Conservation (phyloP, 495 filamentous ascomycete genomes). For the Parathielavia hyrcaniae region DNA sequence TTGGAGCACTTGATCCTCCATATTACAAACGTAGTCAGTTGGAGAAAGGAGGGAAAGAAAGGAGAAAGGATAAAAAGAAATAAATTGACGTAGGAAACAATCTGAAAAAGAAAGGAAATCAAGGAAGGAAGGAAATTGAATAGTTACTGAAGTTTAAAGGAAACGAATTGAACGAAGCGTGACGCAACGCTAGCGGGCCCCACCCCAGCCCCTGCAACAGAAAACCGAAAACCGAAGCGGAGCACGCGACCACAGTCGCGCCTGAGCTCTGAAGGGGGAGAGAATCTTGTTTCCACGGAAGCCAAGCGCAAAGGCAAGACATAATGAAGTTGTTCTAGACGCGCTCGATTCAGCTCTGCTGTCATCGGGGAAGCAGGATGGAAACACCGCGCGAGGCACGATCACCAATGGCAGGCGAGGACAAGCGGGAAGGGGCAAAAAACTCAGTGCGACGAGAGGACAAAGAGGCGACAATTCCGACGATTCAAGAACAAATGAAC, state of each 20-base stretch:
- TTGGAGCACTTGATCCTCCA: no score
- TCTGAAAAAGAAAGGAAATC: no score
- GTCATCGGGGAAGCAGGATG: not conserved
- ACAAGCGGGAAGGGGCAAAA: slow-evolving; percentile 2
- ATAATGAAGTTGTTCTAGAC: not conserved
- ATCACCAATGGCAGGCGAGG: not conserved
- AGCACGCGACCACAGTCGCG: not conserved
- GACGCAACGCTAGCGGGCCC: slow-evolving; percentile 1
- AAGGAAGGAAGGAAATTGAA: no score
- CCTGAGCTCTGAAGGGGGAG: not conserved
- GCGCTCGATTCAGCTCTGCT: not conserved
- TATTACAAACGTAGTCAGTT: no score
- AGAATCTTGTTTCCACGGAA: not conserved
- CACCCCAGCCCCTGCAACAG: no score
- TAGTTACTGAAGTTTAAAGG: no score
- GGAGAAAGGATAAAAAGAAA: no score
- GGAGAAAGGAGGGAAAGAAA: no score
- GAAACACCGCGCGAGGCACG: not conserved
- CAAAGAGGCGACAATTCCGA: not conserved
- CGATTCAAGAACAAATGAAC: not conserved
- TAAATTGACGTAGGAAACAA: no score
- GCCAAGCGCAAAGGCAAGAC: not conserved
- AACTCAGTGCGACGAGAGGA: no score
- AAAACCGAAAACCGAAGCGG: no score
- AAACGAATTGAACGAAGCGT: not conserved